Percentiles rank a stretch among this genome's conserved stretches.
Evolutionary conservation across 2,329 filamentous ascomycete species (phyloP).

Genomic region (Alternaria hordeiaustralica): DNA sequence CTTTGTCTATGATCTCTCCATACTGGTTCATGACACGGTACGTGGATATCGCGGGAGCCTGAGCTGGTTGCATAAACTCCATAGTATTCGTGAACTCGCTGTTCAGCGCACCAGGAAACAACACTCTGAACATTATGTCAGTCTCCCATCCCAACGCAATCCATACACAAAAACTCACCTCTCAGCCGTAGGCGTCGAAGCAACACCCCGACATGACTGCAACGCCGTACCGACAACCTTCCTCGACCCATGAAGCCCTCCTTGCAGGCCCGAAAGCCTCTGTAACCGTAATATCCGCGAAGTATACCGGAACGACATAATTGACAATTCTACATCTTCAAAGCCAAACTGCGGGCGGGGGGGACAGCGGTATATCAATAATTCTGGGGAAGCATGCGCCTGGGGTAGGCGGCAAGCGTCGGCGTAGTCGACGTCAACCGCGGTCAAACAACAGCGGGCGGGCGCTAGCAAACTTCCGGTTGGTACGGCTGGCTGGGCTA

Average conservation of each 20-base stretch:
- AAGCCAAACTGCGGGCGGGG: constrained; percentile 5
- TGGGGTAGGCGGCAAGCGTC: constrained; percentile 37
- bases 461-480: constrained; percentile 9
- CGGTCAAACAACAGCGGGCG: constrained; percentile 5
- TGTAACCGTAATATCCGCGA: constrained; percentile 33
- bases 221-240: constrained; percentile 22
- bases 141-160: neutral
- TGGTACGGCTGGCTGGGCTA: neutral
- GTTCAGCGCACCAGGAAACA: constrained; percentile 93
- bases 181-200: constrained; percentile 65
- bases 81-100: constrained; percentile 87
- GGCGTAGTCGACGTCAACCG: constrained; percentile 20
- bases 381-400: constrained; percentile 31
- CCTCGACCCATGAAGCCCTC: constrained; percentile 24
- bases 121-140: constrained; percentile 52
- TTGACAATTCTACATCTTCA: constrained; percentile 29
- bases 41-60: constrained; percentile 78
- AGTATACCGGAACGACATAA: constrained; percentile 45
- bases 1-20: constrained; percentile 79
- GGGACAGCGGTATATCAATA: constrained; percentile 24
- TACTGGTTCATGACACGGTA: constrained; percentile 92
- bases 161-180: constrained; percentile 54
- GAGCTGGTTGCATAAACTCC: constrained; percentile 74
- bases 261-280: constrained; percentile 16
- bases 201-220: constrained; percentile 62